These are phyloP conservation scores for Fusarium devonianum DNA, from an alignment of 2,329 filamentous ascomycete species.

Conservation along the genomic window DNA sequence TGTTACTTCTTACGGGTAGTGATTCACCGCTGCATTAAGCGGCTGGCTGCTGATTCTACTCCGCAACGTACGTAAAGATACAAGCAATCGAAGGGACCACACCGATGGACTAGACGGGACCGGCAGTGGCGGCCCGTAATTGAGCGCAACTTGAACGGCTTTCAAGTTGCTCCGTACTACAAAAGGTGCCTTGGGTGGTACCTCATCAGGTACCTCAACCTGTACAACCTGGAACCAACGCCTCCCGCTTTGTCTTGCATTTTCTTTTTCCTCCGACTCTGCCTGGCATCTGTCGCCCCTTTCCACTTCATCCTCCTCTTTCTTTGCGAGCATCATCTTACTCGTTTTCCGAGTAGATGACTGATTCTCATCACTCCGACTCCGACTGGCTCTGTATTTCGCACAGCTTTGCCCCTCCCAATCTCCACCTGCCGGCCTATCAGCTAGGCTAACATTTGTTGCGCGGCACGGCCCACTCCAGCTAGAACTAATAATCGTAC, in stretches of 20 bases:
- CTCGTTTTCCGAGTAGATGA: no score
- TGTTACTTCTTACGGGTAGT: no score
- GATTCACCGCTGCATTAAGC: no score
- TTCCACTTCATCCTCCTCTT: background rate
- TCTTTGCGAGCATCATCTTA: background rate
- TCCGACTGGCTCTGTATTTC: background rate
- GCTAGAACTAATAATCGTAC: no score
- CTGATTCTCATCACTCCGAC: no score
- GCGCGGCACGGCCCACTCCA: background rate
- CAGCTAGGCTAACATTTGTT: background rate
- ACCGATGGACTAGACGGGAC: no score
- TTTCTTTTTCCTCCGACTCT: constrained; percentile 15
- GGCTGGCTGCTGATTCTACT: background rate
- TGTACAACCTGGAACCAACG: no score
- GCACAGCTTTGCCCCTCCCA: background rate
- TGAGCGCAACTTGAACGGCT: background rate
- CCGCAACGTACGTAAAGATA: no score
- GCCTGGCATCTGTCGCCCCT: background rate
- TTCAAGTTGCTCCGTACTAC: no score
- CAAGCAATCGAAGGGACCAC: constrained; percentile 1
- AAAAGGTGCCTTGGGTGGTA: no score
- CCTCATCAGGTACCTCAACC: no score
- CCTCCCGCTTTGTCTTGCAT: constrained; percentile 18
- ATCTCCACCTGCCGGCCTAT: background rate
- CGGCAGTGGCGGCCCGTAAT: constrained; percentile 5